phyloP scores from a whole-genome alignment of 192 early-diverging fungal species.

The Coemansia sp. region DNA sequence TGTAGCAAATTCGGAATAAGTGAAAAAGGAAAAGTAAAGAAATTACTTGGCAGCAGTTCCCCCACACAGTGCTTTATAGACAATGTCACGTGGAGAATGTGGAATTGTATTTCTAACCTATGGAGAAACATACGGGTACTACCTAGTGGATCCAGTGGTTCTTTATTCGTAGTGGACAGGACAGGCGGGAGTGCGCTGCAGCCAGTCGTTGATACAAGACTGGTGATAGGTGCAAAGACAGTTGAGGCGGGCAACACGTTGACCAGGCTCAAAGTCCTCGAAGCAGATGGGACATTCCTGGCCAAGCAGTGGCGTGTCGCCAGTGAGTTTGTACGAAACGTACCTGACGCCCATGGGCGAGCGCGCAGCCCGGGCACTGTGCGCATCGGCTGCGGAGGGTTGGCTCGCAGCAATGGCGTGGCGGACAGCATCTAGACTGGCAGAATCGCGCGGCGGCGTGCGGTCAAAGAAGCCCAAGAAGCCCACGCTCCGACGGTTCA shows the following conservation, averaged over 20 bases:
- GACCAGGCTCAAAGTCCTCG: constrained; percentile 83
- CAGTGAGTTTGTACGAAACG: constrained; percentile 59
- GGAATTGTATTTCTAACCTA: no score
- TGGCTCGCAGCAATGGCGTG: not conserved
- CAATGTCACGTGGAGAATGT: no score
- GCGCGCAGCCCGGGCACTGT: constrained; percentile 4
- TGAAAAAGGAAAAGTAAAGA: no score
- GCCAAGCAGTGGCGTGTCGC: constrained; percentile 62
- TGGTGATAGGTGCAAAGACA: constrained; percentile 91
- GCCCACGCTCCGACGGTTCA: constrained; percentile 20
- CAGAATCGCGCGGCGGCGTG: constrained; percentile 7
- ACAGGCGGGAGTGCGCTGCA: constrained; percentile 70
- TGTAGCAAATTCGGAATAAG: no score
- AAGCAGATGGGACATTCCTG: constrained; percentile 94
- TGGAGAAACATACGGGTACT: no score
- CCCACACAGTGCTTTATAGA: no score
- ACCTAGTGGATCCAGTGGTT: no score
- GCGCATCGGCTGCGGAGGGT: not conserved
- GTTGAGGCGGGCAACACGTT: constrained; percentile 77
- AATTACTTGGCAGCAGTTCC: no score
- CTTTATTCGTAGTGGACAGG: constrained; percentile 79
- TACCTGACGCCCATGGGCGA: constrained; percentile 45
- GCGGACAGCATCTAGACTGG: not conserved
- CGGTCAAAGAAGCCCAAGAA: constrained; percentile 34
- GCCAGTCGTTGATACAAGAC: constrained; percentile 80